Evolutionary conservation across 2,329 filamentous ascomycete genomes (phyloP).

Genomic region (Alternaria longipes): DNA sequence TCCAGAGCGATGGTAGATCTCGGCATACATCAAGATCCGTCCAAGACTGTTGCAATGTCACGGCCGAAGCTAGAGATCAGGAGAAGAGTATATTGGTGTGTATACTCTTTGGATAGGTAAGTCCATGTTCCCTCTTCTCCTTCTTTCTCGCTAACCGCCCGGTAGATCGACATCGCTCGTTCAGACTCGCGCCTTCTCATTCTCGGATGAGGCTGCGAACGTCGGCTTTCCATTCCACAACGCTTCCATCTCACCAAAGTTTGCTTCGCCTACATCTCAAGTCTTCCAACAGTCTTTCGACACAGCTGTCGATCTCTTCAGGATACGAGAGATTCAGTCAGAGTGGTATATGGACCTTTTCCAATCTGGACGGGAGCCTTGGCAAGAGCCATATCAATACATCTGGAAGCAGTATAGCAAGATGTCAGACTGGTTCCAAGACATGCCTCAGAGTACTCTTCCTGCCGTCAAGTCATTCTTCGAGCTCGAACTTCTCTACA

Average conservation of each 20-base stretch:
- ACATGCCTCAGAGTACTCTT: conserved; percentile 73
- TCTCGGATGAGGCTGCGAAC: conserved; percentile 86
- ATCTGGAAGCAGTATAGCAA: conserved; percentile 79
- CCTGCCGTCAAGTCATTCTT: conserved; percentile 77
- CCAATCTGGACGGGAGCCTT: conserved; percentile 75
- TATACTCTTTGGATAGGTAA: conserved; percentile 87
- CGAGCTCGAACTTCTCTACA: conserved; percentile 88
- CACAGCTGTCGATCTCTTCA: conserved; percentile 79
- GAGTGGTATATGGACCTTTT: conserved; percentile 90
- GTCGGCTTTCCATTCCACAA: conserved; percentile 74
- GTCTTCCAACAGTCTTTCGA: conserved; percentile 68
- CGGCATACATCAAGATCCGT: conserved; percentile 91
- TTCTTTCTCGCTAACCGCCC: neutral
- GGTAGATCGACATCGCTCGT: conserved; percentile 85
- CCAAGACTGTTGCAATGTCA: conserved; percentile 72
- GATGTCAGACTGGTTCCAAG: conserved; percentile 82
- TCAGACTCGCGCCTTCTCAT: conserved; percentile 87
- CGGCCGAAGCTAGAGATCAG: conserved; percentile 77
- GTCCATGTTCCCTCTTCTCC: neutral
- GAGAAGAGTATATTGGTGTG: conserved; percentile 86
- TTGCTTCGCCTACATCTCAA: conserved; percentile 59
- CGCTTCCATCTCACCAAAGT: conserved; percentile 50
- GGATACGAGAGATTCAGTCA: conserved; percentile 85
- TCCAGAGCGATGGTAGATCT: conserved; percentile 87
- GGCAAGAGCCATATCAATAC: conserved; percentile 73